phyloP scores from a whole-genome alignment of 73 alveolate genomes.

The Uronychia binucleata region DNA sequence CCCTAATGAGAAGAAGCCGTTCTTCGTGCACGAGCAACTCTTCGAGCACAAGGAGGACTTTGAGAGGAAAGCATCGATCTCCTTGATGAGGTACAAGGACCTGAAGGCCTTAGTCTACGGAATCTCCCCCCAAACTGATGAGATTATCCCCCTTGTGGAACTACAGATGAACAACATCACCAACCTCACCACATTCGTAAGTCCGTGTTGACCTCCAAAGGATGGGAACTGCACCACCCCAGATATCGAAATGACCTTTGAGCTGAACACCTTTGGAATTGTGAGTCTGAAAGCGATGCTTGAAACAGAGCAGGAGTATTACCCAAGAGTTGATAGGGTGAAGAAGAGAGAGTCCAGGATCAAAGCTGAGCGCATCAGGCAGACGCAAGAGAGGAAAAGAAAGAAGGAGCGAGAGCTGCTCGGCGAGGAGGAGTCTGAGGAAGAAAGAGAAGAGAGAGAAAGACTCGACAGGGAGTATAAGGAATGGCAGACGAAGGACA shows the following conservation, averaged over 20 bases:
- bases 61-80: neutral
- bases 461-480: neutral
- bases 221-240: neutral
- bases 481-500: neutral
- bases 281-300: neutral
- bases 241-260: neutral
- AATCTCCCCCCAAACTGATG: neutral
- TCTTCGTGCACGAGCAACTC: neutral
- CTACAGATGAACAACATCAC: neutral
- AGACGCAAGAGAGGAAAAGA: neutral
- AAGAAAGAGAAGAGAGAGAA: neutral
- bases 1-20: neutral
- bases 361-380: conserved; percentile 17
- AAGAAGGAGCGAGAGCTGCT: neutral
- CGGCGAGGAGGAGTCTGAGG: conserved; percentile 5
- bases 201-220: too few species aligned
- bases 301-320: neutral
- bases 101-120: neutral
- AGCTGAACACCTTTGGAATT: neutral
- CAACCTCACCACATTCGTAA: neutral
- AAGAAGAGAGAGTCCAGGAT: neutral
- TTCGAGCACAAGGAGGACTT: neutral
- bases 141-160: neutral
- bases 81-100: neutral
- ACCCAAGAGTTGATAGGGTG: neutral